Evolutionary conservation across 75 land plant genomes (phyloP).

Genomic region (Isoetes taiwanensis): DNA sequence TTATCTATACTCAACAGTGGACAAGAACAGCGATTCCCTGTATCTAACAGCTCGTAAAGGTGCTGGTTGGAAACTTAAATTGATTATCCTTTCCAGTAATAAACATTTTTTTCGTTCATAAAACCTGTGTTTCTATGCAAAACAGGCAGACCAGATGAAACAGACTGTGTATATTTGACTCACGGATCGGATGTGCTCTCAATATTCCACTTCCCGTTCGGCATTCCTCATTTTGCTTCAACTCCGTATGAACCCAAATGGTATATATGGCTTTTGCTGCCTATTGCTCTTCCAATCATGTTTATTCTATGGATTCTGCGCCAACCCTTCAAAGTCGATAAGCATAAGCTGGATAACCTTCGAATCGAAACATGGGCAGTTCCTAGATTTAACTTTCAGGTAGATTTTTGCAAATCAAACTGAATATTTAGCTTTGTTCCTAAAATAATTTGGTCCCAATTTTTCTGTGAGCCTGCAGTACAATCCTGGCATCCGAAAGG

Average conservation of each 20-base stretch:
- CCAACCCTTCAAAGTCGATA: constrained; percentile 37
- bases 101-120: background rate
- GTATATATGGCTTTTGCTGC: constrained; percentile 50
- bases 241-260: constrained; percentile 36
- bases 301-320: constrained; percentile 31
- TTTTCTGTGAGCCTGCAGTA: too few relatives aligned
- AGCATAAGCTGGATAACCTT: constrained; percentile 29
- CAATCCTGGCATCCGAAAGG: constrained; percentile 25
- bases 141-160: constrained; percentile 22
- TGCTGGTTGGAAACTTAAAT: too few relatives aligned
- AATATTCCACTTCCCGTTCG: constrained; percentile 43
- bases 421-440: too few relatives aligned
- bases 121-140: background rate
- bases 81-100: too few relatives aligned
- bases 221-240: constrained; percentile 46
- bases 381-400: constrained; percentile 53
- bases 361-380: constrained; percentile 58
- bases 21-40: constrained; percentile 38
- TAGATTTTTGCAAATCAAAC: too few relatives aligned
- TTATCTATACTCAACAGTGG: constrained; percentile 53
- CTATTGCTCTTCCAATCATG: constrained; percentile 27
- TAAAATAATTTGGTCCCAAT: too few relatives aligned
- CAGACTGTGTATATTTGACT: constrained; percentile 56
- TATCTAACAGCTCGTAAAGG: constrained; percentile 30
- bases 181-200: constrained; percentile 53